These are phyloP conservation scores for Suhomyces chickasaworum DNA, from an alignment of 1,139 yeast genomes.

Conservation along the genomic window DNA sequence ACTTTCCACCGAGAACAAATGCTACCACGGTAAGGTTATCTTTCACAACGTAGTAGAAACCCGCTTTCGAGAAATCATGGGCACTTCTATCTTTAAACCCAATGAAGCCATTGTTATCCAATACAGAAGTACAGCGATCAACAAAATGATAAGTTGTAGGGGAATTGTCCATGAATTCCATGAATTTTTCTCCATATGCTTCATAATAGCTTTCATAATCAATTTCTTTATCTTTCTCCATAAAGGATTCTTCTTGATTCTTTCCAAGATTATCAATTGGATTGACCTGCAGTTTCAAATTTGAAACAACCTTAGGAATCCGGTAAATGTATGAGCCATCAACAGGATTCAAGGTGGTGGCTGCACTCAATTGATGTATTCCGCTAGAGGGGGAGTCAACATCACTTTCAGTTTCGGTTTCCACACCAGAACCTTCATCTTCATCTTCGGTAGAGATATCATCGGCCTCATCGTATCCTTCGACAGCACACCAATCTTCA, in stretches of 20 bases:
- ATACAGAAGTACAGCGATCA: slow-evolving; percentile 27
- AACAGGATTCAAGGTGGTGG: slow-evolving; percentile 4
- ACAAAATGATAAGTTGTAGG: slow-evolving; percentile 50
- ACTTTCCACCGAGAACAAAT: slow-evolving; percentile 41
- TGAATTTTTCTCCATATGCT: slow-evolving; percentile 32
- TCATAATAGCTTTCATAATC: slow-evolving; percentile 17
- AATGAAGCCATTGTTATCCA: slow-evolving; percentile 34
- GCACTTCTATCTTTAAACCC: slow-evolving; percentile 29
- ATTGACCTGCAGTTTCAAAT: background rate
- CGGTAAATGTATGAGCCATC: slow-evolving; percentile 15
- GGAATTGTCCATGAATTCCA: slow-evolving; percentile 39
- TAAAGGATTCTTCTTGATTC: background rate
- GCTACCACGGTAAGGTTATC: slow-evolving; percentile 44
- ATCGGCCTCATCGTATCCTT: slow-evolving; percentile 3
- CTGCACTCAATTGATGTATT: slow-evolving; percentile 1
- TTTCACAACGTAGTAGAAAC: slow-evolving; percentile 35
- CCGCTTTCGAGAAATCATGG: slow-evolving; percentile 13
- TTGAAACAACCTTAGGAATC: slow-evolving; percentile 13
- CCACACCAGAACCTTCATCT: slow-evolving; percentile 2
- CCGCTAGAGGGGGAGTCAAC: background rate
- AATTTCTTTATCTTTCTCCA: background rate
- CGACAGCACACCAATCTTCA: slow-evolving; percentile 14
- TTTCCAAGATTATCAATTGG: background rate
- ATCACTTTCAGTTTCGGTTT: slow-evolving; percentile 6
- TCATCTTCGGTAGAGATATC: slow-evolving; percentile 12